Evolutionary conservation across 345 rosid species (phyloP).

Genomic region (Eucalyptus cloeziana): DNA sequence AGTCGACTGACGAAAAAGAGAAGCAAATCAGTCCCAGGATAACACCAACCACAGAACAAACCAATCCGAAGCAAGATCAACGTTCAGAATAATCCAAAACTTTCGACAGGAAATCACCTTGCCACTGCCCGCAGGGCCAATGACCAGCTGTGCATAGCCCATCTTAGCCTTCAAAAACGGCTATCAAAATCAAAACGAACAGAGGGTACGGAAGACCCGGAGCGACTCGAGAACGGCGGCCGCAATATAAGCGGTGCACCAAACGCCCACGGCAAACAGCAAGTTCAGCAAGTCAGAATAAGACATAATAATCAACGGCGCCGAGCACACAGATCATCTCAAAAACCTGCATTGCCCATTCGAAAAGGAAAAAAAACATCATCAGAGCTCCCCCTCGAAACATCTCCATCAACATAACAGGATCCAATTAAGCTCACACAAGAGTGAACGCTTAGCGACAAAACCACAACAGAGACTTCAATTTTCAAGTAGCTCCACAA

Average conservation of each 20-base stretch:
- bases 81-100: background rate
- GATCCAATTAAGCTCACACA: background rate
- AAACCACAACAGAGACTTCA: background rate
- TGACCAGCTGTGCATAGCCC: conserved; percentile 88
- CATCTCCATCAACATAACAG: background rate
- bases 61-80: background rate
- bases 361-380: background rate
- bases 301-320: conserved; percentile 35
- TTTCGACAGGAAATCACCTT: conserved; percentile 24
- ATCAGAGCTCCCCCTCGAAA: background rate
- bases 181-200: conserved; percentile 6
- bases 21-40: background rate
- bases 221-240: conserved; percentile 59
- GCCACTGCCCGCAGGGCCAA: conserved; percentile 82
- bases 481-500: background rate
- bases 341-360: background rate
- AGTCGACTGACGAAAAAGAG: conserved; percentile 45
- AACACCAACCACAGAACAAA: background rate
- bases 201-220: conserved; percentile 40
- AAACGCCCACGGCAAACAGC: conserved; percentile 54
- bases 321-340: background rate
- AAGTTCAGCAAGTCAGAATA: conserved; percentile 32
- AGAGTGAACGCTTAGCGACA: accelerated
- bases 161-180: background rate
- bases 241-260: conserved; percentile 74